Conservation (phyloP, 202 grass and related monocot species). For the Brachypodium distachyon region DNA sequence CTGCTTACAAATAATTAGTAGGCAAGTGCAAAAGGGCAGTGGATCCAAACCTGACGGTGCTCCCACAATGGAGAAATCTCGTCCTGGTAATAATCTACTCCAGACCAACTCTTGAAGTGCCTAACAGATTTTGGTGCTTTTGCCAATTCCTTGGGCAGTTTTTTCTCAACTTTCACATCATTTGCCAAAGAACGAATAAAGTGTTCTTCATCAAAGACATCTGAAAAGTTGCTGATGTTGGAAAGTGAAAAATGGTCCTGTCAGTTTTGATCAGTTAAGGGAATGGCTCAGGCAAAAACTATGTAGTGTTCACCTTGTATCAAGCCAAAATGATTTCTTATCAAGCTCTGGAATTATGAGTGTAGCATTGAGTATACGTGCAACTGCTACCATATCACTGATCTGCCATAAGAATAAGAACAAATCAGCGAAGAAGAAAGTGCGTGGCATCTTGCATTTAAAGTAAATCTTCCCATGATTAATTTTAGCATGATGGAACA, state of each 20-base stretch:
- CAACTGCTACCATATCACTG: constrained; percentile 90
- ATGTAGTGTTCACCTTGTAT: constrained; percentile 48
- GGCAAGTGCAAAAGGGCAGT: neutral
- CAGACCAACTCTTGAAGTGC: constrained; percentile 94
- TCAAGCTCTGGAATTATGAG: constrained; percentile 96
- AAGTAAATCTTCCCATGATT: neutral
- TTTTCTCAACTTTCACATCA: constrained; percentile 80
- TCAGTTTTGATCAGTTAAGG: constrained; percentile 27
- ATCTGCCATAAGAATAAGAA: constrained; percentile 54
- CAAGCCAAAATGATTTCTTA: constrained; percentile 98
- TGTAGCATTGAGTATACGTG: constrained; percentile 78
- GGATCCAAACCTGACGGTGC: constrained; percentile 63
- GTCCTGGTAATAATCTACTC: constrained; percentile 67
- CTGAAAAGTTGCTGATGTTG: constrained; percentile 77
- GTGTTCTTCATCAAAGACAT: constrained; percentile 85
- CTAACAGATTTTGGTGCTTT: constrained; percentile 64
- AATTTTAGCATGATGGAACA: neutral
- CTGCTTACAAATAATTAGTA: neutral
- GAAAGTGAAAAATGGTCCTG: neutral
- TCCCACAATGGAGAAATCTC: constrained; percentile 76
- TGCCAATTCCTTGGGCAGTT: constrained; percentile 61
- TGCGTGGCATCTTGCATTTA: neutral
- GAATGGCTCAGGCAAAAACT: neutral
- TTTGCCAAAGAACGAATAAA: constrained; percentile 68
- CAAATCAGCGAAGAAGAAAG: neutral